These are phyloP conservation scores for Citrus inodora DNA, from an alignment of 345 rosid species.

Conservation along the genomic window DNA sequence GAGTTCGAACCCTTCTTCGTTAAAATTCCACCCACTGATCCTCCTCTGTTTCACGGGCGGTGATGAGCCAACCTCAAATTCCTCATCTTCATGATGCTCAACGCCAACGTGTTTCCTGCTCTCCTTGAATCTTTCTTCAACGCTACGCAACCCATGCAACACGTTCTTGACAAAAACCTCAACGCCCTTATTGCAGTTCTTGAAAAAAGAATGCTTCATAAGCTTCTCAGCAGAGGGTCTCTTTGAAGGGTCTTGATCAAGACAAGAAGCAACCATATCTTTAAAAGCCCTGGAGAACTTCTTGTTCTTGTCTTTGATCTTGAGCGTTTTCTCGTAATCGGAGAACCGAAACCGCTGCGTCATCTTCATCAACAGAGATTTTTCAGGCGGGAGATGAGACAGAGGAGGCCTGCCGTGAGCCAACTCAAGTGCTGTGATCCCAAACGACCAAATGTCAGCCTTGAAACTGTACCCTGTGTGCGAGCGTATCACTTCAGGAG, in stretches of 20 bases:
- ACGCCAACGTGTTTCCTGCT: slow-evolving; percentile 18
- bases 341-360: slow-evolving; percentile 69
- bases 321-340: slow-evolving; percentile 53
- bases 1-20: slow-evolving; percentile 64
- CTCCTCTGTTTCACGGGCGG: slow-evolving; percentile 52
- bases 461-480: slow-evolving; percentile 83
- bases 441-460: slow-evolving; percentile 94
- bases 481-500: slow-evolving; percentile 94
- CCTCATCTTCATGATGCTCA: slow-evolving; percentile 27
- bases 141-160: slow-evolving; percentile 56
- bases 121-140: slow-evolving; percentile 59
- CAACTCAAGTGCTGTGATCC: slow-evolving; percentile 83
- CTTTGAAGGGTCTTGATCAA: slow-evolving; percentile 72
- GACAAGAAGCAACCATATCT: slow-evolving; percentile 78
- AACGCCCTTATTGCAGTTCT: slow-evolving; percentile 49
- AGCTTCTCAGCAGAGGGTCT: slow-evolving; percentile 80
- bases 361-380: slow-evolving; percentile 74
- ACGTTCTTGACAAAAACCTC: slow-evolving; percentile 60
- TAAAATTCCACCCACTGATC: slow-evolving; percentile 90
- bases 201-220: slow-evolving; percentile 66
- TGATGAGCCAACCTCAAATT: background rate
- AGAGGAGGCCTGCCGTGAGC: slow-evolving; percentile 86
- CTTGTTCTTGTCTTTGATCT: slow-evolving; percentile 34
- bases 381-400: slow-evolving; percentile 76
- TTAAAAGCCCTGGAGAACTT: slow-evolving; percentile 78